Base-by-base conservation (phyloP, 805 yeast species). In the Kluyveromyces starmeri region DNA sequence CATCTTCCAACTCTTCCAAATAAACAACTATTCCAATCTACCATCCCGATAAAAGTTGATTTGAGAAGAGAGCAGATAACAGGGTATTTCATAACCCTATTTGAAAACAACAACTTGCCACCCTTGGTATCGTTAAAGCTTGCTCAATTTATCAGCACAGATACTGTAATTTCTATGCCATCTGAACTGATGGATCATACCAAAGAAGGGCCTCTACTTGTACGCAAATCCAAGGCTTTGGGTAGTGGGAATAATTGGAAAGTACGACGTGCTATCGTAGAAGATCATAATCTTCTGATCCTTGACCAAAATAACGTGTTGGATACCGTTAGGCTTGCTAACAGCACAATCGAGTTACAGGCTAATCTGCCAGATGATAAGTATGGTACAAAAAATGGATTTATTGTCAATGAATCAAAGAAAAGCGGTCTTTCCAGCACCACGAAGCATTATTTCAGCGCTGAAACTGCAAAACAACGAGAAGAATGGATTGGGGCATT, bases 401-500 rank as follows among this genome's bases (percentile, higher is more conserved):
- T 58, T 39, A 37, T 55, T 6, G 46, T 68, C 7, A 46, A 48
- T 41, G 73, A 68, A 45, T 61, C 57, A 21, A 62, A 63, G 40
- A 64, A 65, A 40, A 43, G 54, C 23, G 65, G 64, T 19, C 35
- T 61, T 43, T 54, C 61, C 1, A 45, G 51, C 23, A 40, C 48
- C 19, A 70, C 72, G 1, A 75, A 68, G 43, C 83, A 79, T 47
- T 68, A 73, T 33, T 70, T 85, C 35, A 83, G 94, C 55, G 80
- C 92, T 2, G 94, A 86, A 52, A 75, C 80, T 7, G 80, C 80
- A 28, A 69, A 65, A 18, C 95, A 85, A 49, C 68, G 89, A 37
- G 88, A 80, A 47, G 61, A 61, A 7, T 83, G 94, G 92, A 71
- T 82, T 7, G 42, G 41, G 22, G 25, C 34, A 11, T 18, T 30